Evolutionary conservation across 768 basidiomycete species (phyloP).

Genomic region (Paxillus ammoniavirescens): DNA sequence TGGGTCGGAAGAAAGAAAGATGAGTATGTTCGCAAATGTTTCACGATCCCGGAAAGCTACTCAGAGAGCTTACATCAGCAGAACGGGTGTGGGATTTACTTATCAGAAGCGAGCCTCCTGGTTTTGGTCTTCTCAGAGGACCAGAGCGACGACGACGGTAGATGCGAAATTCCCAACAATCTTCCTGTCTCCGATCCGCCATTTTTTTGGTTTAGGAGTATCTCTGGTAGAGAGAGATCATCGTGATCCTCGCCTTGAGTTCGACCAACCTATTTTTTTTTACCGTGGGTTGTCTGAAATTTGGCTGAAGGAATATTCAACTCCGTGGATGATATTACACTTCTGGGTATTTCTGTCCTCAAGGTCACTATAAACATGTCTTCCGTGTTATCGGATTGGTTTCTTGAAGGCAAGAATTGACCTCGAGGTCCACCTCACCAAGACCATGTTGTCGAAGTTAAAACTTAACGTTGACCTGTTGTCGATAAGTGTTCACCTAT

Average conservation of each 20-base stretch:
- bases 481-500: slow-evolving; percentile 12
- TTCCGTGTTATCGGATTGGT: slow-evolving; percentile 13
- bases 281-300: slow-evolving; percentile 69
- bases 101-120: not conserved
- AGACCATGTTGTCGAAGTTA: slow-evolving; percentile 11
- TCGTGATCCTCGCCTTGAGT: slow-evolving; percentile 71
- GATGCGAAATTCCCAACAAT: slow-evolving; percentile 31
- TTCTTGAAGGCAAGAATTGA: not conserved
- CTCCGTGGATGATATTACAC: slow-evolving; percentile 6
- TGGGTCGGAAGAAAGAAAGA: slow-evolving; percentile 24
- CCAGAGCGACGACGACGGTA: slow-evolving; percentile 85
- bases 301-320: slow-evolving; percentile 67
- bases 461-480: not conserved
- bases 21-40: slow-evolving; percentile 7
- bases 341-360: not conserved
- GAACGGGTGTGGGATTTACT: not conserved
- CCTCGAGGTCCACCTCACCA: slow-evolving; percentile 25
- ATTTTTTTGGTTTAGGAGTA: slow-evolving; percentile 38
- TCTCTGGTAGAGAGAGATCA: slow-evolving; percentile 60
- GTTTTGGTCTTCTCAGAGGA: slow-evolving; percentile 17
- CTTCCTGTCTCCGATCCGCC: slow-evolving; percentile 75
- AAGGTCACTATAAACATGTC: not conserved
- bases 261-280: slow-evolving; percentile 52
- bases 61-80: slow-evolving; percentile 43
- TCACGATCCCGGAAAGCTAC: slow-evolving; percentile 9